Evolutionary conservation across 257 asterid species (phyloP), one percentile per base, ranked within the genome.

Genomic region (Galeopsis tetrahit): DNA sequence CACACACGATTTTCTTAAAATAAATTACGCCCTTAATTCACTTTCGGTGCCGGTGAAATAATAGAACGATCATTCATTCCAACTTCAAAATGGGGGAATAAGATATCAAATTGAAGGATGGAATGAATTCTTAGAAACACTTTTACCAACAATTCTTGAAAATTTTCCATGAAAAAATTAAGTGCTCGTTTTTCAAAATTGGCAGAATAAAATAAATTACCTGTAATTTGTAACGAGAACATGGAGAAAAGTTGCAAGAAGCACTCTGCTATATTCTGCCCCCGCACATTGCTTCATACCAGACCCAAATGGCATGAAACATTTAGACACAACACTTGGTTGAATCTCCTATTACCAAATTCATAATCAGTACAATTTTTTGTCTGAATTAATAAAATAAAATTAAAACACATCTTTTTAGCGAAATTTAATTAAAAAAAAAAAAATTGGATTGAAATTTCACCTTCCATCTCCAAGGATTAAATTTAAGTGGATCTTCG

Each of bases 281-380:
- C 97, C 96, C 2, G 97, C 97, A 69, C 96, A 91, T 56, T 91
- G 97, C 82, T 87, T 89, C 96, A 91, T 77, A 4, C 97, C 97
- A 11, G 88, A 87, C 49, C 96, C 97, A 56, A 91, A 91, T 15
- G 97, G 96, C 96, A 89, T 91, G 79, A 89, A 91, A 67, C 86
- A 60, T 71, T 89, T 89, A 1, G 87, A 70, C 44, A 81, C 80
- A 0, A 81, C 79, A 35, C 77, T 81, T 0, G 78, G 44, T 66
- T 82, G 83, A 7, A 82, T 81, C 21, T 85, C 78, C 96, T 82
- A 75, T 31, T 21, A 9, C 38, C 34, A 7, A 52, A 36, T 15
- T 33, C 40, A n/a, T 14, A 3, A 33, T 64, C 4, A 64, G 42
- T 21, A 73, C 59, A 60, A 36, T 0, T 13, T 59, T 17, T 35